Conservation (phyloP, 345 rosid species). For the Turnera subulata region DNA sequence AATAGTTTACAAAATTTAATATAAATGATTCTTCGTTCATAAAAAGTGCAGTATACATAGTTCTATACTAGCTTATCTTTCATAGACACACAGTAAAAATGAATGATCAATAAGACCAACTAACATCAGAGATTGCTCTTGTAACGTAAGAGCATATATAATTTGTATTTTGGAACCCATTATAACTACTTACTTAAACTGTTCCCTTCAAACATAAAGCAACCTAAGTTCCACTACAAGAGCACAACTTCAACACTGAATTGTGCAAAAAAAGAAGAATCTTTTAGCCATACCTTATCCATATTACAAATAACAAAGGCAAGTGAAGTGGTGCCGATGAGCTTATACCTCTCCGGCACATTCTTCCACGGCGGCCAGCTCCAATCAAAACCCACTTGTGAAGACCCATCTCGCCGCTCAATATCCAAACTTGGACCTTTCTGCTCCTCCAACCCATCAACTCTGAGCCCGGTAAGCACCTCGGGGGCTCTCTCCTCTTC, state of each 20-base stretch:
- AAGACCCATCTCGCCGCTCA: slow-evolving; percentile 8
- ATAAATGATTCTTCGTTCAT: not conserved
- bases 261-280: slow-evolving; percentile 6
- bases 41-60: not conserved
- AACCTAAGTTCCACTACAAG: no score
- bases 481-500: slow-evolving; percentile 27
- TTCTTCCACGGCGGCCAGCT: slow-evolving; percentile 83
- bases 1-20: not conserved
- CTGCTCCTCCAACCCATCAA: slow-evolving; percentile 32
- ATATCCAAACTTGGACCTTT: slow-evolving; percentile 18
- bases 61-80: not conserved
- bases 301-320: slow-evolving; percentile 93
- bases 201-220: no score
- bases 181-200: no score
- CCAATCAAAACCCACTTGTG: slow-evolving; percentile 47
- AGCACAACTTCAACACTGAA: no score
- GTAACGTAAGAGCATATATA: no score
- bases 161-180: no score
- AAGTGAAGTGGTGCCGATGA: slow-evolving; percentile 79
- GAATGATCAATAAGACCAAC: not conserved
- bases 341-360: slow-evolving; percentile 71
- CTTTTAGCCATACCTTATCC: slow-evolving; percentile 59
- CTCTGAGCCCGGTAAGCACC: slow-evolving; percentile 29
- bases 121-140: no score
- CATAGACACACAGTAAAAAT: not conserved